phyloP scores from a whole-genome alignment of 257 asterid species.

The Penstemon eatonii region DNA sequence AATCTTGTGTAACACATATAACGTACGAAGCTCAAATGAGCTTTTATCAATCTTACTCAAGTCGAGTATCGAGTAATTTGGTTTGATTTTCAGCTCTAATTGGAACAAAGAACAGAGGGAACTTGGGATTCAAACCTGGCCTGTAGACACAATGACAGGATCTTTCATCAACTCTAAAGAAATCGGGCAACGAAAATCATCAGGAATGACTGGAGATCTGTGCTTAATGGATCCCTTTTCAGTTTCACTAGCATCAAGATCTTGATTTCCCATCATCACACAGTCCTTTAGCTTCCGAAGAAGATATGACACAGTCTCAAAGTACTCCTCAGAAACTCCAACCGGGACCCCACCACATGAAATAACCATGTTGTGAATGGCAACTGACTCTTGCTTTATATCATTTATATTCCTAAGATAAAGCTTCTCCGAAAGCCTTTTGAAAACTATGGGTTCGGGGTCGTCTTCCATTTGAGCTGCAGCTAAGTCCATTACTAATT shows the following conservation, averaged over 20 bases:
- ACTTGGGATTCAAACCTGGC: slow-evolving; percentile 60
- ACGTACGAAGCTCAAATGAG: no score
- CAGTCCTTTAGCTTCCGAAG: slow-evolving; percentile 75
- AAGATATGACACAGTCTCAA: slow-evolving; percentile 74
- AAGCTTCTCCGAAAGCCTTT: slow-evolving; percentile 83
- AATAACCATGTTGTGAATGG: slow-evolving; percentile 87
- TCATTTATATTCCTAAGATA: slow-evolving; percentile 69
- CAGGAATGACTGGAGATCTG: slow-evolving; percentile 90
- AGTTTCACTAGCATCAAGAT: slow-evolving; percentile 50
- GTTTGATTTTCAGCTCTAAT: no score
- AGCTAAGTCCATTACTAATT: slow-evolving; percentile 74
- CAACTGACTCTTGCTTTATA: slow-evolving; percentile 68
- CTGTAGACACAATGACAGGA: slow-evolving; percentile 97
- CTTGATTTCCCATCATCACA: slow-evolving; percentile 55
- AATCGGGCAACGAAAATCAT: slow-evolving; percentile 95
- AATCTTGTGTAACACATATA: no score
- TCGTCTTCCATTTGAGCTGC: slow-evolving; percentile 74
- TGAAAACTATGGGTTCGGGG: slow-evolving; percentile 62
- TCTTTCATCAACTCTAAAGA: slow-evolving; percentile 98
- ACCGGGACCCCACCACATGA: slow-evolving; percentile 72
- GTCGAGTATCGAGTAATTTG: no score
- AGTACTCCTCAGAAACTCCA: slow-evolving; percentile 74
- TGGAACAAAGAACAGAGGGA: neutral
- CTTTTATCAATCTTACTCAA: no score
- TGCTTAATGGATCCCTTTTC: slow-evolving; percentile 66